Evolutionary conservation across 2,329 filamentous ascomycete genomes (phyloP).

Genomic region (Penicillium frequentans): DNA sequence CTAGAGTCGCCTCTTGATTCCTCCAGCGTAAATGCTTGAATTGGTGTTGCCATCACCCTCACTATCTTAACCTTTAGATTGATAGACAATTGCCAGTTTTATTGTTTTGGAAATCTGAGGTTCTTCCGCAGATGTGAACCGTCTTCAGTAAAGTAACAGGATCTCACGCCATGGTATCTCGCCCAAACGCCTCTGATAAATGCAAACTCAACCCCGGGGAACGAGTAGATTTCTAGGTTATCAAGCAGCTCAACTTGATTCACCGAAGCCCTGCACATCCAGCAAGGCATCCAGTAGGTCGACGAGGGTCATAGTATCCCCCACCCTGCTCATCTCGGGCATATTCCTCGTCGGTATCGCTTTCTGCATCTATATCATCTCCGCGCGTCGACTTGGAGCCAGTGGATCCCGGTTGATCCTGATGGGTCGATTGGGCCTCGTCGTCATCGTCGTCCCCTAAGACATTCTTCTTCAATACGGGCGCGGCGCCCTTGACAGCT

Average conservation of each 20-base stretch:
- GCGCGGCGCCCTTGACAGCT: slow-evolving; percentile 45
- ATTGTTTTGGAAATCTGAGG: not conserved
- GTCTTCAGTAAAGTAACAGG: not conserved
- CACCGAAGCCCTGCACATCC: slow-evolving; percentile 33
- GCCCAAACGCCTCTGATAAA: not conserved
- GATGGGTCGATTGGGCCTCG: slow-evolving; percentile 29
- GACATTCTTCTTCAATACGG: slow-evolving; percentile 38
- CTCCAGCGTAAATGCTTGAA: slow-evolving; percentile 17
- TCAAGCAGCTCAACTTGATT: slow-evolving; percentile 13
- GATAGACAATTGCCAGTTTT: slow-evolving; percentile 16
- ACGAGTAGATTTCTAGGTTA: not conserved
- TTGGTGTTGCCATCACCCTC: not conserved
- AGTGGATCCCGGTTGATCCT: slow-evolving; percentile 4
- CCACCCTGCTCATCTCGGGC: slow-evolving; percentile 34
- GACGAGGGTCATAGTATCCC: slow-evolving; percentile 54
- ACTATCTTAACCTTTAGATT: slow-evolving; percentile 9
- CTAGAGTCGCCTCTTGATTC: slow-evolving; percentile 12
- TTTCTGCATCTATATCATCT: slow-evolving; percentile 56
- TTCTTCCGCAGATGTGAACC: not conserved
- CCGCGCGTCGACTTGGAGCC: slow-evolving; percentile 2
- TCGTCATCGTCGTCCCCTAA: slow-evolving; percentile 45
- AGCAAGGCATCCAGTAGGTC: slow-evolving; percentile 51
- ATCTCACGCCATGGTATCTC: not conserved
- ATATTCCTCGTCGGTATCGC: slow-evolving; percentile 71
- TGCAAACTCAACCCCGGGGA: not conserved